Percentiles rank a stretch among this genome's conserved stretches.
Conservation (phyloP, 176 grass and related monocot genomes). For the Oryza brachyantha region DNA sequence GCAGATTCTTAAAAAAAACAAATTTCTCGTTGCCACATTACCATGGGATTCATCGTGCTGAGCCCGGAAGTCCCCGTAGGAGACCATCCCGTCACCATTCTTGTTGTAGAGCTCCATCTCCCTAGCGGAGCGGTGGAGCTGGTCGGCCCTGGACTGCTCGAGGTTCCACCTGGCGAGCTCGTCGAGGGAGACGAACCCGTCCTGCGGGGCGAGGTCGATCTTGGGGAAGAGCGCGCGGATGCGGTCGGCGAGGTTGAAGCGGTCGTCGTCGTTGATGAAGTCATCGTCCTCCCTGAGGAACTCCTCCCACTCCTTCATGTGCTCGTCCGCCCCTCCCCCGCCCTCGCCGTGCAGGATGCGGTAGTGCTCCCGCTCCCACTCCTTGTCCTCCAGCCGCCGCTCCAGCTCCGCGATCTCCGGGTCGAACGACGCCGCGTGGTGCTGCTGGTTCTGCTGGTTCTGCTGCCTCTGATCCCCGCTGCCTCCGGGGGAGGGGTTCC, state of each 20-base stretch:
- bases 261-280: slow-evolving; percentile 67
- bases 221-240: slow-evolving; percentile 69
- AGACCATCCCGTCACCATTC: slow-evolving; percentile 63
- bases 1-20: slow-evolving; percentile 5
- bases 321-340: slow-evolving; percentile 33
- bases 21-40: background rate
- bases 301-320: slow-evolving; percentile 79
- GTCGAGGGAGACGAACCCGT: slow-evolving; percentile 62
- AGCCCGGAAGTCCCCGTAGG: slow-evolving; percentile 41
- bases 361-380: slow-evolving; percentile 82
- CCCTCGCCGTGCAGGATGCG: slow-evolving; percentile 35
- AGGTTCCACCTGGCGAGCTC: slow-evolving; percentile 75
- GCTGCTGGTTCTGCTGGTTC: slow-evolving; percentile 21
- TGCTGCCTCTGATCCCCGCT: background rate
- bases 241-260: slow-evolving; percentile 66
- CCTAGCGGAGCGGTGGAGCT: slow-evolving; percentile 56
- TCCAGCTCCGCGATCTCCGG: slow-evolving; percentile 71
- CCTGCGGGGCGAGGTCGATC: slow-evolving; percentile 58
- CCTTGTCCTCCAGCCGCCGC: slow-evolving; percentile 66
- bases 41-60: slow-evolving; percentile 27
- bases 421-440: slow-evolving; percentile 51
- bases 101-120: slow-evolving; percentile 88
- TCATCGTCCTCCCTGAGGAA: slow-evolving; percentile 72
- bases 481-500: slow-evolving; percentile 6
- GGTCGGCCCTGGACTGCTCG: slow-evolving; percentile 53